phyloP scores from a whole-genome alignment of 345 rosid genomes.

The Eucalyptus decipiens region DNA sequence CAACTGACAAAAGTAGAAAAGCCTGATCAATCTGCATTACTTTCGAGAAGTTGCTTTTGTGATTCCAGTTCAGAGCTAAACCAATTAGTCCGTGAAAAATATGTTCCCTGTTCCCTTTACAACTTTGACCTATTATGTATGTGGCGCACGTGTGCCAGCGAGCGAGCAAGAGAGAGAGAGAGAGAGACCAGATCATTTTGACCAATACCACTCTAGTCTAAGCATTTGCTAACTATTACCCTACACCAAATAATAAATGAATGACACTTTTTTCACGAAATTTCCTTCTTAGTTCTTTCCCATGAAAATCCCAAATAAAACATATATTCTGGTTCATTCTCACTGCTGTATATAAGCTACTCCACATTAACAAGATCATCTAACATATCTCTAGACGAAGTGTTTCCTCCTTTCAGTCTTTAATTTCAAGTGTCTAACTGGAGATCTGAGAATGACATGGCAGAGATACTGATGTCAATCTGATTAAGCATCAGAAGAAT shows the following conservation, averaged over 20 bases:
- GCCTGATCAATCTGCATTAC: background rate
- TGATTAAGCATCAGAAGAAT: background rate
- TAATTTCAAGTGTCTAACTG: background rate
- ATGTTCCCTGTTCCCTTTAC: background rate
- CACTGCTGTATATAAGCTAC: background rate
- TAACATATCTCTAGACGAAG: background rate
- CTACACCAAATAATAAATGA: background rate
- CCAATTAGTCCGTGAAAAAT: background rate
- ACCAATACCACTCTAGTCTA: background rate
- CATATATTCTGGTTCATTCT: background rate
- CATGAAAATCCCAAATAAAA: background rate
- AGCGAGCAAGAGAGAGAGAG: background rate
- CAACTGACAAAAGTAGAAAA: background rate
- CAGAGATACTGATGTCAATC: background rate
- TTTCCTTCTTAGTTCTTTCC: background rate
- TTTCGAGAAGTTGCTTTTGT: background rate
- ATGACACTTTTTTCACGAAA: background rate
- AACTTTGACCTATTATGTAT: background rate
- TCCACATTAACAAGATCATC: background rate
- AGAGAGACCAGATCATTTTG: background rate
- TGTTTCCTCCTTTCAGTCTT: background rate
- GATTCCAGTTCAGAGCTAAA: background rate
- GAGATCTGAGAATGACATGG: background rate
- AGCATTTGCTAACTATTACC: background rate
- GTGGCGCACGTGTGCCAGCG: background rate